Conservation (phyloP, 2,329 filamentous ascomycete species). For the Fusarium sp. region DNA sequence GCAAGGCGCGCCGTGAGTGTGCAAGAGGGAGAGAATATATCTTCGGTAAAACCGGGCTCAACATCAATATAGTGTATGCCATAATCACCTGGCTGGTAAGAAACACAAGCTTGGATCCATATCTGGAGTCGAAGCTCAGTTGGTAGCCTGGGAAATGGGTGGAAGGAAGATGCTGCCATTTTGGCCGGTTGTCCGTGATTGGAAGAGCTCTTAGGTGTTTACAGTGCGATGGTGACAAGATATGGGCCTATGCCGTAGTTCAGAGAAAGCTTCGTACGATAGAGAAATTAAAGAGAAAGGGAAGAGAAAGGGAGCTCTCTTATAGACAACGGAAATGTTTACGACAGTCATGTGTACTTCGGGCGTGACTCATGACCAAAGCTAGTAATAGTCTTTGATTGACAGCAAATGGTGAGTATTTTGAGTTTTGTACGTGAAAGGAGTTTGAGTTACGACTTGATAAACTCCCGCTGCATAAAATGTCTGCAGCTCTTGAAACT, state of each 20-base stretch:
- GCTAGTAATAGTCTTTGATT: no score
- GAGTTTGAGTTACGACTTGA: accelerated
- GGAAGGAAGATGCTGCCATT: background rate
- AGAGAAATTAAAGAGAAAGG: background rate
- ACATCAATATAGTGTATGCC: background rate
- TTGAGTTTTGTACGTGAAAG: background rate
- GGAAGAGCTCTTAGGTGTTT: background rate
- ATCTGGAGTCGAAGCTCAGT: background rate
- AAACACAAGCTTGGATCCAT: background rate
- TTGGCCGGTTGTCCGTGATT: no score
- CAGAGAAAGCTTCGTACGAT: accelerated
- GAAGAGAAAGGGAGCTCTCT: background rate
- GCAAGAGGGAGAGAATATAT: background rate
- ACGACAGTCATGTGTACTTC: no score
- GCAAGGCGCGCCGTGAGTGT: background rate
- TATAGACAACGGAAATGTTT: no score
- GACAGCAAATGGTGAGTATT: background rate
- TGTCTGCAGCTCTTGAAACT: no score
- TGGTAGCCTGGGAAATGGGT: background rate
- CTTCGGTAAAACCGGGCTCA: background rate
- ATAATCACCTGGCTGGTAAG: no score
- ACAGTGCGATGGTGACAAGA: background rate
- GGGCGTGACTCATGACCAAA: background rate
- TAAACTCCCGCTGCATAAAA: background rate
- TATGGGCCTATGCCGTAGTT: no score